Conservation (phyloP, 257 asterid genomes). For the Solanum habrochaites region DNA sequence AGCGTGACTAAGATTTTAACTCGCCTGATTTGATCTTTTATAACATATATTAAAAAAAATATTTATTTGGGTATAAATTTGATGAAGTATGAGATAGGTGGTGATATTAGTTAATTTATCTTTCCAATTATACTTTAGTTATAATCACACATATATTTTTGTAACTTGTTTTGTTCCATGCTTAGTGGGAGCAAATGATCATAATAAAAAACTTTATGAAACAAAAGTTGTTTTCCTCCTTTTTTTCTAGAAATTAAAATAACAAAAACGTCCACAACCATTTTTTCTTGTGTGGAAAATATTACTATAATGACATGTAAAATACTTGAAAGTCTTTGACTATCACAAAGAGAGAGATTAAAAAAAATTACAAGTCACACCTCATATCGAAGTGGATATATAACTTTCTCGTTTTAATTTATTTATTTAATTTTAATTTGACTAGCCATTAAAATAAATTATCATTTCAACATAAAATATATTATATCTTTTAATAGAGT, state of each 20-base stretch:
- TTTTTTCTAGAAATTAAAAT: neutral
- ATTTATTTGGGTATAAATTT: too few species aligned
- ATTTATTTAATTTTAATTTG: too few species aligned
- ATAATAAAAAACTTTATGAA: neutral
- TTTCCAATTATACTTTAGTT: neutral
- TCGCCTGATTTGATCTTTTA: accelerated
- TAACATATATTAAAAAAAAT: too few species aligned
- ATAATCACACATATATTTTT: too few species aligned
- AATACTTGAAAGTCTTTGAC: neutral
- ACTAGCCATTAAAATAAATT: too few species aligned
- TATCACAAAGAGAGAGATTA: neutral
- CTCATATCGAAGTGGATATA: neutral
- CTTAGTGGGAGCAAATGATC: neutral
- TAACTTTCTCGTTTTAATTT: too few species aligned
- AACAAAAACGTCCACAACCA: neutral
- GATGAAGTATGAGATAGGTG: neutral
- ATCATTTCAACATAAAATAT: too few species aligned
- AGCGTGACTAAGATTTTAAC: too few species aligned
- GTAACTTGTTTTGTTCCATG: neutral
- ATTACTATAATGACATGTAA: neutral
- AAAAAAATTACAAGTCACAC: neutral
- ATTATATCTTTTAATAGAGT: neutral
- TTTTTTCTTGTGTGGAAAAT: neutral
- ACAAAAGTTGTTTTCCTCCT: neutral
- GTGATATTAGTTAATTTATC: neutral